Base-by-base conservation (phyloP, 2,329 filamentous ascomycete species). In the Pleoardoris graminearum region DNA sequence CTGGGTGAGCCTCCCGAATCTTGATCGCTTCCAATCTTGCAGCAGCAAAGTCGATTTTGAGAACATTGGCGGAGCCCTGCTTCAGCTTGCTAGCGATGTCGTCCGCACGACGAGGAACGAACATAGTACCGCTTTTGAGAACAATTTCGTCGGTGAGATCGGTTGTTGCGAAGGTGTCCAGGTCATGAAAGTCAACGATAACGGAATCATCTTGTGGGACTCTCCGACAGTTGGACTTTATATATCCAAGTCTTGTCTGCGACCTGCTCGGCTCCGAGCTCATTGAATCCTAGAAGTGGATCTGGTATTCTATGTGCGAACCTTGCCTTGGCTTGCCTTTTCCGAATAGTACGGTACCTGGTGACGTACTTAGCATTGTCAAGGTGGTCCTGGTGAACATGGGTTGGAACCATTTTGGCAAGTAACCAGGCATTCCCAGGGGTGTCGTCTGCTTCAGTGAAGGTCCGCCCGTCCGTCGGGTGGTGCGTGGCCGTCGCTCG, bases 131-230 rank as follows among this genome's bases (percentile, higher is more conserved):
- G 8, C 80, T 79, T 54, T 78, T 67, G 11, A 86, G 72, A 7
- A 87, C 80, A 22, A 74, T 65, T 1, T 73, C 62, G 8, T 76
- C 81, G 59, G 87, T 85, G 16, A 87, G 74, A 8, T 62, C 75
- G 30, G 86, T 82, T 0, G 77, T 82, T 0, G 84, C 82, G 57
- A 85, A 85, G 0, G 85, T 87, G 62, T 87, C 85, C 1, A 87
- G 77, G 0, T 85, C 85, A 59, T 86, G 51, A 87, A 86, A 8
- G 84, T 81, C 4, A 87, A 71, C 14, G 82, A 76, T 70, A 21
- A 62, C 73, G 7, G 59, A 60, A 25, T 69, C 66, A 33, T 69
- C 55, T 19, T 67, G 58, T 6, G 62, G 51, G 33, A 60, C 38
- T n/a, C 53, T 62, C 41, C 7, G 76, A 76, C 8, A 80, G 62